Percentiles rank a stretch among this genome's conserved stretches.
Evolutionary conservation across 2,329 filamentous ascomycete species (phyloP).

Genomic region (Akanthomyces muscarius): DNA sequence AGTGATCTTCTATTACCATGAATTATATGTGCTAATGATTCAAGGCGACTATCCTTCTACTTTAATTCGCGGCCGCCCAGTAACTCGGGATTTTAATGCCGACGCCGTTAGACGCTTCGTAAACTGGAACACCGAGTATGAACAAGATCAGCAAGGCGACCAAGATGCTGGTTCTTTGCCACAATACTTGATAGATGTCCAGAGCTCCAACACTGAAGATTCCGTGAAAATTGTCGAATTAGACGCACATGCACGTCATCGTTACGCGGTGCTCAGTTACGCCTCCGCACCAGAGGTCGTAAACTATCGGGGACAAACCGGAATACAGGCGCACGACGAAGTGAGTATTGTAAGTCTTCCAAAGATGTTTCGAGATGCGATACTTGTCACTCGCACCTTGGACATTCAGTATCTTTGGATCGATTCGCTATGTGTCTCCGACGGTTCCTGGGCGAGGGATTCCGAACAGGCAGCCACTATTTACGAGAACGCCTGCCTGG

Average conservation of each 20-base stretch:
- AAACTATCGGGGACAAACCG: background rate
- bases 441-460: background rate
- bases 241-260: too few relatives aligned
- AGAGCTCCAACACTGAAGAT: too few relatives aligned
- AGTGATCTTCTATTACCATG: too few relatives aligned
- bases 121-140: too few relatives aligned
- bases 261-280: background rate
- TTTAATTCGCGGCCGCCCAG: too few relatives aligned
- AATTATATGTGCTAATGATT: background rate
- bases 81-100: too few relatives aligned
- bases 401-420: background rate
- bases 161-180: too few relatives aligned
- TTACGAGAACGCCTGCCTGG: background rate
- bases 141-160: too few relatives aligned
- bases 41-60: background rate
- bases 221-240: too few relatives aligned
- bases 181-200: too few relatives aligned
- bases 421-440: background rate
- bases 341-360: background rate
- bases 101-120: too few relatives aligned
- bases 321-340: background rate
- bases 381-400: background rate
- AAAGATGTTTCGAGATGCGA: background rate
- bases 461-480: background rate
- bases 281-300: background rate